phyloP scores from a whole-genome alignment of 225 moss, liverwort and hornwort genomes.

The Antitrichia curtipendula region DNA sequence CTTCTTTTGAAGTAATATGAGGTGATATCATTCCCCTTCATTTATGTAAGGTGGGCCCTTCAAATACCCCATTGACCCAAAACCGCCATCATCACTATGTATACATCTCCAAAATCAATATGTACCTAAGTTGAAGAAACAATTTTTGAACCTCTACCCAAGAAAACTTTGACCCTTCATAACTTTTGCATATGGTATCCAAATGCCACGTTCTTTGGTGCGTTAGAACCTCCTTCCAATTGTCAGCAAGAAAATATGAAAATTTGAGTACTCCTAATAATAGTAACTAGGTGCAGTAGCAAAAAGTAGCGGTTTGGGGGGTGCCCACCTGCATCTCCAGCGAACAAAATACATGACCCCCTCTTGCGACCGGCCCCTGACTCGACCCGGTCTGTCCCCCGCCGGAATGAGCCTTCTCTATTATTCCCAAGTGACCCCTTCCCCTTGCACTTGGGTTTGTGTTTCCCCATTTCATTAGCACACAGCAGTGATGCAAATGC shows the following conservation, averaged over 20 bases:
- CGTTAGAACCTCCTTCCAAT: neutral
- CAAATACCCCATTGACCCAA: fast-evolving
- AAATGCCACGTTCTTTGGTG: neutral
- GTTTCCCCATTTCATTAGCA: neutral
- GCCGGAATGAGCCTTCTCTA: neutral
- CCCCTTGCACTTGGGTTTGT: neutral
- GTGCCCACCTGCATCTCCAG: no score
- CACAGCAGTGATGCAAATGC: neutral
- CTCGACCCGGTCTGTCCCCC: neutral
- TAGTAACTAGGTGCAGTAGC: neutral
- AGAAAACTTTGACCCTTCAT: neutral
- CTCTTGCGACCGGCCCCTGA: neutral
- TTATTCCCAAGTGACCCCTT: neutral
- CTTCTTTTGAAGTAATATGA: neutral
- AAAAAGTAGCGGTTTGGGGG: no score
- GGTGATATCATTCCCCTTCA: neutral
- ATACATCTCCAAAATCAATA: neutral
- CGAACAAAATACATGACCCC: neutral
- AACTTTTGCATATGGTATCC: neutral
- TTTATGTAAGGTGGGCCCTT: fast-evolving
- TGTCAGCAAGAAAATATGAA: neutral
- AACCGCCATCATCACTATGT: fast-evolving
- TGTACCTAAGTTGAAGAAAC: fast-evolving
- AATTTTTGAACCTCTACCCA: neutral
- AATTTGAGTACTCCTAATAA: fast-evolving